These are phyloP conservation scores for Didymella pinodella DNA, from an alignment of 2,329 filamentous ascomycete species.

Conservation along the genomic window DNA sequence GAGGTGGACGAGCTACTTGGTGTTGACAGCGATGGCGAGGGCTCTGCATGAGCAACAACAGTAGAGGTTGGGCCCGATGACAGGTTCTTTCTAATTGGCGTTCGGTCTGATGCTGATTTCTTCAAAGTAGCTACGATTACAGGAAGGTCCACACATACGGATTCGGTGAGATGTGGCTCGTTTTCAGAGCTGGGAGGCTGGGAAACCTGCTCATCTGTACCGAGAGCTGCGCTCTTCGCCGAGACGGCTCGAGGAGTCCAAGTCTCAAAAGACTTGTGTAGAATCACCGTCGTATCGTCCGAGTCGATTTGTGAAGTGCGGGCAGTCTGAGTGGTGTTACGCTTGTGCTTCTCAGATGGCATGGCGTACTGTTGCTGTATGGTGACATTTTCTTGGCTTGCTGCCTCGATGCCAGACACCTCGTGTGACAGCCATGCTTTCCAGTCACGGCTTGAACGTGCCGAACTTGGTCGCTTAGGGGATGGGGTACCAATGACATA, in stretches of 20 bases:
- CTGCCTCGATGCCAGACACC: conserved; percentile 49
- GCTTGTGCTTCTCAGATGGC: conserved; percentile 22
- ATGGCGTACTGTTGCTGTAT: conserved; percentile 38
- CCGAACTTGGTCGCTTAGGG: conserved; percentile 31
- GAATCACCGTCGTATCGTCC: conserved; percentile 35
- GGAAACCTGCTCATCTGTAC: background rate
- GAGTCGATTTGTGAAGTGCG: conserved; percentile 36
- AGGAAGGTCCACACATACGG: too few species aligned
- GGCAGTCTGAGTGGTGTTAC: conserved; percentile 23
- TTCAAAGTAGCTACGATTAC: background rate
- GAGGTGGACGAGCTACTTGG: conserved; percentile 18
- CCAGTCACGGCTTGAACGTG: conserved; percentile 55
- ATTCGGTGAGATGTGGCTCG: too few species aligned
- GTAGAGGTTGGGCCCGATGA: background rate
- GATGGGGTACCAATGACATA: conserved; percentile 50
- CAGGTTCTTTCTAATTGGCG: background rate
- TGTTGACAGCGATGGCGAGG: conserved; percentile 16
- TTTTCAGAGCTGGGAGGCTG: background rate
- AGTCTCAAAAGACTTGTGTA: conserved; percentile 22
- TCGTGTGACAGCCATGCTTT: conserved; percentile 57
- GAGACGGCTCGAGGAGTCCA: conserved; percentile 11
- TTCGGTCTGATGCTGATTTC: background rate
- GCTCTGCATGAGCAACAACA: background rate
- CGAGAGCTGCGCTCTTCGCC: background rate
- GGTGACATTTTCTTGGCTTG: conserved; percentile 37